Conservation (phyloP, 768 basidiomycete species). For the Filobasidium wieringae region DNA sequence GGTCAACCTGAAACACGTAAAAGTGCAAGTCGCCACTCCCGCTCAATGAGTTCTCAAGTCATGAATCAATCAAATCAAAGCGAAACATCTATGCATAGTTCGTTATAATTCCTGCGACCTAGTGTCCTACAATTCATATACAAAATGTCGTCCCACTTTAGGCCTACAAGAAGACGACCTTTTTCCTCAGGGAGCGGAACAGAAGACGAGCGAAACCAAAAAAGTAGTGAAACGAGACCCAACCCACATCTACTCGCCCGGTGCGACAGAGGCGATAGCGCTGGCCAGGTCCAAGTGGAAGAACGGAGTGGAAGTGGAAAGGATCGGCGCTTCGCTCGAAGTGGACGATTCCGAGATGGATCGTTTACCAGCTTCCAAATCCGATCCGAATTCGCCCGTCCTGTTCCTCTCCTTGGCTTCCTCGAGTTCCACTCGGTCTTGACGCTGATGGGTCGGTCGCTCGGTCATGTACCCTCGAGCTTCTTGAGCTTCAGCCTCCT, state of each 20-base stretch:
- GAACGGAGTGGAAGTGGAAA: conserved; percentile 37
- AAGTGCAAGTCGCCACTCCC: too few species aligned
- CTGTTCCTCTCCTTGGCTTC: conserved; percentile 10
- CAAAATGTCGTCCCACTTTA: too few species aligned
- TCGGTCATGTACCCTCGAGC: background rate
- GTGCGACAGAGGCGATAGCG: conserved; percentile 57
- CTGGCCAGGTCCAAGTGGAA: conserved; percentile 79
- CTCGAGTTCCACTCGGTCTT: conserved; percentile 13
- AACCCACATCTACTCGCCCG: conserved; percentile 12
- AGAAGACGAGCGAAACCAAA: too few species aligned
- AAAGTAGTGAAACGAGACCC: too few species aligned
- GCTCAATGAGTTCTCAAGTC: too few species aligned
- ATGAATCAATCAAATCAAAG: too few species aligned
- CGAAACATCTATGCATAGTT: too few species aligned
- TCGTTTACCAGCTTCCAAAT: conserved; percentile 8
- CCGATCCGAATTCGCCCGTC: background rate
- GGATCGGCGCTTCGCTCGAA: conserved; percentile 18
- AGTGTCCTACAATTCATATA: too few species aligned
- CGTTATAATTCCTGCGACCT: too few species aligned
- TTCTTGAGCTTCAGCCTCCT: conserved; percentile 24
- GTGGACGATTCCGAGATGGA: conserved; percentile 8
- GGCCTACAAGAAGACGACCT: too few species aligned
- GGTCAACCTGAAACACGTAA: too few species aligned
- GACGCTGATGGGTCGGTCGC: conserved; percentile 17
- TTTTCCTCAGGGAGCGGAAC: too few species aligned